A percentile compares a stretch with the other conserved stretches of the same genome.
These are phyloP conservation scores for Candolleomyces aberdarensis DNA, from an alignment of 768 basidiomycete genomes.

Conservation along the genomic window DNA sequence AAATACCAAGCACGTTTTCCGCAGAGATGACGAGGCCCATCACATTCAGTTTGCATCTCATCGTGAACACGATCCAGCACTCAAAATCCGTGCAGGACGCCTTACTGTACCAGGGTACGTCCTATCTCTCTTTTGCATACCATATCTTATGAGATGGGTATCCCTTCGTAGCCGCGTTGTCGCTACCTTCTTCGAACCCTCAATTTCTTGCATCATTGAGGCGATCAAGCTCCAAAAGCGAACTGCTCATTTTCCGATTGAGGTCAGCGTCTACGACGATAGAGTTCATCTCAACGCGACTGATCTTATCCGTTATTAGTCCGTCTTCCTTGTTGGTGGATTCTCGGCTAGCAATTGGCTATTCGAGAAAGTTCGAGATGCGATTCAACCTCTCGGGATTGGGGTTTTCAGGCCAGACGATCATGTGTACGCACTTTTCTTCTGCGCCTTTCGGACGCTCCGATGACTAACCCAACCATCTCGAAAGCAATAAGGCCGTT, in stretches of 20 bases:
- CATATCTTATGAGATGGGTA: not conserved
- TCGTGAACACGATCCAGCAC: constrained; percentile 31
- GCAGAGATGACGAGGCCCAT: constrained; percentile 28
- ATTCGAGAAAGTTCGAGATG: constrained; percentile 36
- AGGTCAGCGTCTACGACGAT: not conserved
- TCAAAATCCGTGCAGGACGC: constrained; percentile 38
- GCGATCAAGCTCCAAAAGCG: constrained; percentile 15
- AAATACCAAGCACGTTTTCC: constrained; percentile 40
- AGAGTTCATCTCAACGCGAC: not conserved
- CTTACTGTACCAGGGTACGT: constrained; percentile 35
- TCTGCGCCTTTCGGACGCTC: not conserved
- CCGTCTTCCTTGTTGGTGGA: constrained; percentile 53
- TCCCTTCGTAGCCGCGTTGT: constrained; percentile 9
- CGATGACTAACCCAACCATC: not conserved
- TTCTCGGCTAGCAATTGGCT: constrained; percentile 58
- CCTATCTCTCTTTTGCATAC: not conserved
- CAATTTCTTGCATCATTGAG: constrained; percentile 20
- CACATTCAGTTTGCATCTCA: constrained; percentile 41
- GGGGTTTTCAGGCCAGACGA: constrained; percentile 49
- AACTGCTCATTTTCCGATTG: constrained; percentile 8
- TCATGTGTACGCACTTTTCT: constrained; percentile 42
- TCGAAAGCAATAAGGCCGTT: constrained; percentile 18
- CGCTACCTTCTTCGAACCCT: constrained; percentile 25
- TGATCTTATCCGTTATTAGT: constrained; percentile 16
- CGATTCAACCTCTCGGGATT: constrained; percentile 34